Conservation (phyloP, 2,329 filamentous ascomycete species). For the Aspergillus aculeatinus region DNA sequence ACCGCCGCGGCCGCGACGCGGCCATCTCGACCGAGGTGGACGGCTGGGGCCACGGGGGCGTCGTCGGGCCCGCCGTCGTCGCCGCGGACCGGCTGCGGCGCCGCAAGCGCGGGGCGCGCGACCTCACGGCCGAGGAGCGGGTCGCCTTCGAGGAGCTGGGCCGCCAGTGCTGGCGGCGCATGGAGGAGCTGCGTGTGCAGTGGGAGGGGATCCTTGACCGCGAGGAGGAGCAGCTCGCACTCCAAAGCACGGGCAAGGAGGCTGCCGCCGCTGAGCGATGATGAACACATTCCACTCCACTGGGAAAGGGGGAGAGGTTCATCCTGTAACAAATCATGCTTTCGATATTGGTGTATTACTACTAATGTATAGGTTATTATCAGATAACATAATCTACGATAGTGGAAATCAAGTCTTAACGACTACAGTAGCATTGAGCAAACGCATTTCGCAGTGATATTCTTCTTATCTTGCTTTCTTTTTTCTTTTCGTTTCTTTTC, state of each 20-base stretch:
- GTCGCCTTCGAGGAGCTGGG: slow-evolving; percentile 42
- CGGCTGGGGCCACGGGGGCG: slow-evolving; percentile 72
- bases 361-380: background rate
- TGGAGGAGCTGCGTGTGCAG: slow-evolving; percentile 42
- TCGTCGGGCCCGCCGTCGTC: slow-evolving; percentile 51
- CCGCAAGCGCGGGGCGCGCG: slow-evolving; percentile 58
- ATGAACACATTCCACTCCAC: no score
- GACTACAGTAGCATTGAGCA: background rate
- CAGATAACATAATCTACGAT: background rate
- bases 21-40: slow-evolving; percentile 79
- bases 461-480: slow-evolving; percentile 6
- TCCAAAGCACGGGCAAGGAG: no score
- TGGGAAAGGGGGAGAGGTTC: no score
- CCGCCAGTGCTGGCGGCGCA: slow-evolving; percentile 42
- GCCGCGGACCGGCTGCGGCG: slow-evolving; percentile 54
- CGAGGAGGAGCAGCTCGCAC: slow-evolving; percentile 24
- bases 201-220: slow-evolving; percentile 43
- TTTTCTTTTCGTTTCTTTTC: slow-evolving; percentile 10
- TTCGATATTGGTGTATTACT: background rate
- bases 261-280: no score
- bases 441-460: background rate
- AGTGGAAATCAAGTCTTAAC: background rate
- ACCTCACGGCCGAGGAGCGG: slow-evolving; percentile 53
- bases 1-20: slow-evolving; percentile 57
- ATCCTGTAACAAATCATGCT: no score